Conservation (phyloP, 2,329 filamentous ascomycete species). For the Colletotrichum phormii region DNA sequence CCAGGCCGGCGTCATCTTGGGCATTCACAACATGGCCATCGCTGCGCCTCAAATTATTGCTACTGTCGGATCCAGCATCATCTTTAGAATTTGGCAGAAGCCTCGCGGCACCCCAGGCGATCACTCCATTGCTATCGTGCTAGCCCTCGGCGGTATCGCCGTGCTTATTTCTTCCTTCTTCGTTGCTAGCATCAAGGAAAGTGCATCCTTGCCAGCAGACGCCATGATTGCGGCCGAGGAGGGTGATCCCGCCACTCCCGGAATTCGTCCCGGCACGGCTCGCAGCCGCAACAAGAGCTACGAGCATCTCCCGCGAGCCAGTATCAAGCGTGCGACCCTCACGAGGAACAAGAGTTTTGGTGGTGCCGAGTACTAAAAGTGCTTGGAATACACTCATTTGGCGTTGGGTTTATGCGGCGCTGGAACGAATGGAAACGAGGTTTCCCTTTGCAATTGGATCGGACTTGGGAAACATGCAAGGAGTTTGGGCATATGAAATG, state of each 20-base stretch:
- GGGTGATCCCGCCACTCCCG: slow-evolving; percentile 45
- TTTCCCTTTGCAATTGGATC: background rate
- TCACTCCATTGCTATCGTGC: slow-evolving; percentile 86
- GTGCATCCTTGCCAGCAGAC: slow-evolving; percentile 54
- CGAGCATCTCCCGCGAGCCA: slow-evolving; percentile 55
- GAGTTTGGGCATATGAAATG: slow-evolving; percentile 21
- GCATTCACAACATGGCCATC: slow-evolving; percentile 95
- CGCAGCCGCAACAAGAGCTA: slow-evolving; percentile 53
- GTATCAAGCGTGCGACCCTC: slow-evolving; percentile 57
- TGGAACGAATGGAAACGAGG: background rate
- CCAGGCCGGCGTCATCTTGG: slow-evolving; percentile 89
- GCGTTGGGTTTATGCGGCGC: slow-evolving; percentile 11
- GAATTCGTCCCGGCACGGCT: slow-evolving; percentile 43
- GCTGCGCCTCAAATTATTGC: slow-evolving; percentile 92
- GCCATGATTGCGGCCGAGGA: slow-evolving; percentile 56
- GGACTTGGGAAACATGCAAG: slow-evolving; percentile 16
- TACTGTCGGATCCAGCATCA: slow-evolving; percentile 83
- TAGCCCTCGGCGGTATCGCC: slow-evolving; percentile 85
- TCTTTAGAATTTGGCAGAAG: slow-evolving; percentile 90
- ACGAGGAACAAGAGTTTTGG: slow-evolving; percentile 63
- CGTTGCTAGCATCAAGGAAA: slow-evolving; percentile 75
- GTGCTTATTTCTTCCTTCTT: slow-evolving; percentile 82
- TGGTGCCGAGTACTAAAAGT: slow-evolving; percentile 57
- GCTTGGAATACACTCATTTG: slow-evolving; percentile 28
- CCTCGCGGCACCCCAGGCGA: slow-evolving; percentile 87